phyloP scores from a whole-genome alignment of 352 stramenopile genomes.

The Globisporangium acanthophoron region DNA sequence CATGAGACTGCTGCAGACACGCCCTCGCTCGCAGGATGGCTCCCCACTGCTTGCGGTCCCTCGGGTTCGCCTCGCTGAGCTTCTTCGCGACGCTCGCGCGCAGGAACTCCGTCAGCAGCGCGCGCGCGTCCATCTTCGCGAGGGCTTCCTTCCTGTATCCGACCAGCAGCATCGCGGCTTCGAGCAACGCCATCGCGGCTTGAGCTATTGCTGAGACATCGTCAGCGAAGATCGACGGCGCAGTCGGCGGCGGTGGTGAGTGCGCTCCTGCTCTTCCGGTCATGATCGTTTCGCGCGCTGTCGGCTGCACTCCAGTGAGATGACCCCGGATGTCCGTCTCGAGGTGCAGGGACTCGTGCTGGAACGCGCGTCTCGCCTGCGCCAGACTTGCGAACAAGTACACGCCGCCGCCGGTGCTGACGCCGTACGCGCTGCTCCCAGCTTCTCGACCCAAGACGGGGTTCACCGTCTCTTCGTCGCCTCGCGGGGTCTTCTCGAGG shows the following conservation, averaged over 20 bases:
- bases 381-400: conserved; percentile 28
- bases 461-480: conserved; percentile 49
- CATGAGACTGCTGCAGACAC: conserved; percentile 5
- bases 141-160: conserved; percentile 10
- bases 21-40: conserved; percentile 1
- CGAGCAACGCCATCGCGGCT: conserved; percentile 5
- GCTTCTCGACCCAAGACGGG: conserved; percentile 24
- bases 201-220: background rate
- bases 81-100: conserved; percentile 6
- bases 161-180: conserved; percentile 11
- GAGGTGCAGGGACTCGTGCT: conserved; percentile 22
- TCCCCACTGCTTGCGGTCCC: conserved; percentile 11
- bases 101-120: conserved; percentile 13
- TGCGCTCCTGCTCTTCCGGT: background rate
- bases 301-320: conserved; percentile 36
- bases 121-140: conserved; percentile 3
- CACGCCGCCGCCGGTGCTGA: conserved; percentile 39
- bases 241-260: background rate
- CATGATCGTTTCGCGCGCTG: conserved; percentile 9
- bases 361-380: conserved; percentile 17
- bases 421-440: conserved; percentile 14
- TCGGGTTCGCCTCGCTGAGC: conserved; percentile 4
- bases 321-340: conserved; percentile 41
- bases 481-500: conserved; percentile 13
- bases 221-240: conserved; percentile 10